Evolutionary conservation across 495 filamentous ascomycete genomes (phyloP).

Genomic region (Trichoderma asperelloides): DNA sequence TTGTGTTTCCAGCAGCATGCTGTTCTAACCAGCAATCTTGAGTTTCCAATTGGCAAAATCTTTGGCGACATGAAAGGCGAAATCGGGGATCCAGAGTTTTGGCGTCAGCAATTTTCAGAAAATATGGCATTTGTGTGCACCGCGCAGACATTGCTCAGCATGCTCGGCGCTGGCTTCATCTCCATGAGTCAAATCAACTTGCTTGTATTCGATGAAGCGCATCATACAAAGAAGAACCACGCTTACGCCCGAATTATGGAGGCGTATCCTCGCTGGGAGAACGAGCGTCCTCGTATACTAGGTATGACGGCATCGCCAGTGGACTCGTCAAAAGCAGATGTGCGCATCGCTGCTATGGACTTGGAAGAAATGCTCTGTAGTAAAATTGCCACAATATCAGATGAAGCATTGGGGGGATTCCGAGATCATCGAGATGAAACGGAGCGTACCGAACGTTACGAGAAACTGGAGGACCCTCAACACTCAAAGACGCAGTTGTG

Average conservation of each 20-base stretch:
- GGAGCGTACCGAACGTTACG: conserved; percentile 55
- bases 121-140: conserved; percentile 93
- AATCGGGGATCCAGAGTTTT: conserved; percentile 57
- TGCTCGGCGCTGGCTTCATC: conserved; percentile 73
- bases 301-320: conserved; percentile 98
- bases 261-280: conserved; percentile 47
- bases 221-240: conserved; percentile 93
- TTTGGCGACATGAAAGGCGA: conserved; percentile 52
- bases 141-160: conserved; percentile 72
- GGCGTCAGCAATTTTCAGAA: conserved; percentile 56
- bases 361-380: conserved; percentile 72
- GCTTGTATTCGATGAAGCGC: conserved; percentile 91
- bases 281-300: conserved; percentile 65
- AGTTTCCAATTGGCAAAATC: conserved; percentile 68
- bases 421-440: background rate
- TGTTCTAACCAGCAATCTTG: conserved; percentile 74
- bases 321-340: conserved; percentile 62
- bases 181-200: conserved; percentile 80
- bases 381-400: conserved; percentile 73
- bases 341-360: conserved; percentile 60
- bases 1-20: conserved; percentile 86
- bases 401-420: conserved; percentile 21
- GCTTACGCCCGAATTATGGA: conserved; percentile 89
- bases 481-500: conserved; percentile 59
- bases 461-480: conserved; percentile 25